Conservation (phyloP, 2,329 filamentous ascomycete genomes). For the Phyllosticta capitalensis region DNA sequence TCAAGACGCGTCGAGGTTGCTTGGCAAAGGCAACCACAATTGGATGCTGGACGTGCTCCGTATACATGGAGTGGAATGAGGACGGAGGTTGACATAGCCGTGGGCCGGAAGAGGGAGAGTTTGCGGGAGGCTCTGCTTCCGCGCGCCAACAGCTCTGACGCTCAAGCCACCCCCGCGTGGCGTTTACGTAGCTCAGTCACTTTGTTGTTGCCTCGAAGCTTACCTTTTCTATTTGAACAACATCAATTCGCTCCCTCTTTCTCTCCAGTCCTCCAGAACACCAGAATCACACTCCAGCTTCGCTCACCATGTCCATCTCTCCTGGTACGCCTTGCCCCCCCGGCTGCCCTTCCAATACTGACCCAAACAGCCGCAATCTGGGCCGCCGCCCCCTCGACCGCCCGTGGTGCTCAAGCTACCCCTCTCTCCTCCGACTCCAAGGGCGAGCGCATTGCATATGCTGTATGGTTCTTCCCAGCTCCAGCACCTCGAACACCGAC, state of each 20-base stretch:
- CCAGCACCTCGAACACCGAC: background rate
- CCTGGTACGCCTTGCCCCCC: background rate
- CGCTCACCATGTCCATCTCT: conserved; percentile 7
- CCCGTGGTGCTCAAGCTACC: conserved; percentile 74
- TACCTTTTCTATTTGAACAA: background rate
- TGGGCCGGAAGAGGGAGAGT: background rate
- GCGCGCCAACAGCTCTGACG: background rate
- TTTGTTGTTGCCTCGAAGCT: background rate
- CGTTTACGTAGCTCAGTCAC: background rate
- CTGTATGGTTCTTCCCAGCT: conserved; percentile 47
- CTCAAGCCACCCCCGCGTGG: background rate
- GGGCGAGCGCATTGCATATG: conserved; percentile 86
- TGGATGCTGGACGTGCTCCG: too few relatives aligned
- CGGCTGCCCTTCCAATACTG: too few relatives aligned
- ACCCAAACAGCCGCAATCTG: conserved; percentile 55
- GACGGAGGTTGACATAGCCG: background rate
- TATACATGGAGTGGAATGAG: too few relatives aligned
- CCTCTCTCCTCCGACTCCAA: conserved; percentile 81
- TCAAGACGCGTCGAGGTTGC: too few relatives aligned
- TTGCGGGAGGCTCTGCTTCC: background rate
- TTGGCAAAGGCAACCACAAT: too few relatives aligned
- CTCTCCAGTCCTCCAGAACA: background rate
- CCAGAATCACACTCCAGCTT: background rate
- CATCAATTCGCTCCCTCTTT: background rate
- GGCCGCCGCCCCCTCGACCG: conserved; percentile 74